A percentile compares a stretch with the other conserved stretches of the same genome.
Evolutionary conservation across 140 eudicot species (phyloP).

Genomic region (Bidens hawaiensis): DNA sequence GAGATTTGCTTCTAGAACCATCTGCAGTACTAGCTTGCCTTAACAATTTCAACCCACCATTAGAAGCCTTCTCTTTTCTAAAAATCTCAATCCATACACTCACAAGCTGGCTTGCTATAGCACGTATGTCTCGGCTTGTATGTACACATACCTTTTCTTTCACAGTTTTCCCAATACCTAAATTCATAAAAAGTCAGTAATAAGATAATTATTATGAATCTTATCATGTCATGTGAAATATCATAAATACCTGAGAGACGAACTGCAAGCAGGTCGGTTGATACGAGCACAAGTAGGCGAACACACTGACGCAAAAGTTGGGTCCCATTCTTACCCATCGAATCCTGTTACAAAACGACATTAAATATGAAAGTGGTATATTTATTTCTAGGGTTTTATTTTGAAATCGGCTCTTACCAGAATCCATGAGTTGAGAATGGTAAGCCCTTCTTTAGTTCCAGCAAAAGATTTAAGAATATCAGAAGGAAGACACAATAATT

Average conservation of each 20-base stretch:
- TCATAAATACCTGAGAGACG: constrained; percentile 97
- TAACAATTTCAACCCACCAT: constrained; percentile 52
- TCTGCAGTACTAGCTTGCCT: constrained; percentile 54
- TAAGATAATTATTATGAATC: not conserved
- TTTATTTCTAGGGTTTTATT: not conserved
- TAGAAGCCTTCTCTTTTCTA: constrained; percentile 89
- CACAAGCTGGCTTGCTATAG: constrained; percentile 96
- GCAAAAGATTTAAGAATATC: constrained; percentile 76
- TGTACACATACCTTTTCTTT: constrained; percentile 98
- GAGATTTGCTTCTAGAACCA: constrained; percentile 51
- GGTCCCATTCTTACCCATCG: constrained; percentile 98
- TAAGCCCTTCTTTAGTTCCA: constrained; percentile 86
- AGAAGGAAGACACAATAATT: constrained; percentile 72
- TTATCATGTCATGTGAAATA: not conserved
- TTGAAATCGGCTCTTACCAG: constrained; percentile 41
- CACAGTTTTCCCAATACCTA: constrained; percentile 93
- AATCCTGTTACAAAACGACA: constrained; percentile 55
- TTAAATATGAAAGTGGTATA: not conserved
- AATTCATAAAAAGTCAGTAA: constrained; percentile 12
- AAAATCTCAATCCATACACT: constrained; percentile 86
- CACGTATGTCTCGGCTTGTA: constrained; percentile 97
- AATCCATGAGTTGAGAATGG: constrained; percentile 87
- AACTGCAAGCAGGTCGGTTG: constrained; percentile 84
- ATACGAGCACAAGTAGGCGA: constrained; percentile 92
- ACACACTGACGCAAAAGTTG: constrained; percentile 97